Evolutionary conservation across 2,329 filamentous ascomycete genomes (phyloP).

Genomic region (Graphilbum sp.): DNA sequence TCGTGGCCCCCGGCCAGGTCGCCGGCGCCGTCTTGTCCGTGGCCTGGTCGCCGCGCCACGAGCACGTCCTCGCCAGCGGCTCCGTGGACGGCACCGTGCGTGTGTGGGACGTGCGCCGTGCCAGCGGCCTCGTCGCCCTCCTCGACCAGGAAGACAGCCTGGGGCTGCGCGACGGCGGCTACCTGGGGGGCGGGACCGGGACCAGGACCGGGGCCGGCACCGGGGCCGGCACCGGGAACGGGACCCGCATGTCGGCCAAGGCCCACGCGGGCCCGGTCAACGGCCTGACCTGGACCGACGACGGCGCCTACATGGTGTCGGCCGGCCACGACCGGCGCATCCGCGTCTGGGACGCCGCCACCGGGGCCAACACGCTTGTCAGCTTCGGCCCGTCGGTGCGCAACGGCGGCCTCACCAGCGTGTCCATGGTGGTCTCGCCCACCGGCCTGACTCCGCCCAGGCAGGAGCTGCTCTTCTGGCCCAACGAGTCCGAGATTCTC

Average conservation of each 20-base stretch:
- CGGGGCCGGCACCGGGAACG: too few species aligned
- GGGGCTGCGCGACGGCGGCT: slow-evolving; percentile 36
- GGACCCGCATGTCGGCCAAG: slow-evolving; percentile 34
- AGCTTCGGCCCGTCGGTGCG: slow-evolving; percentile 73
- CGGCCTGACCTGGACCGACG: slow-evolving; percentile 68
- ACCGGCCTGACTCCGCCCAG: slow-evolving; percentile 35
- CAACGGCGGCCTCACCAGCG: slow-evolving; percentile 49
- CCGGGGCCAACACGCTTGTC: slow-evolving; percentile 71
- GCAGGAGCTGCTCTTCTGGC: slow-evolving; percentile 59
- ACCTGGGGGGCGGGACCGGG: slow-evolving; percentile 17
- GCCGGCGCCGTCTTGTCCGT: slow-evolving; percentile 50
- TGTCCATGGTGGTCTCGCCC: slow-evolving; percentile 48
- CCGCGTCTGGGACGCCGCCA: slow-evolving; percentile 70
- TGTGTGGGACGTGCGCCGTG: slow-evolving; percentile 75
- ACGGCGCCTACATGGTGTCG: slow-evolving; percentile 60
- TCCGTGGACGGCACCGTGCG: slow-evolving; percentile 72
- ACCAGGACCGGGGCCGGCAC: slow-evolving; percentile 13
- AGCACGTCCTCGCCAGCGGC: slow-evolving; percentile 67
- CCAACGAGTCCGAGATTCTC: slow-evolving; percentile 67
- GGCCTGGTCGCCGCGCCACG: slow-evolving; percentile 67
- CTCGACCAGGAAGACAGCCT: slow-evolving; percentile 73
- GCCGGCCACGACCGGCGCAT: slow-evolving; percentile 72
- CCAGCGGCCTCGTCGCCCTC: slow-evolving; percentile 57
- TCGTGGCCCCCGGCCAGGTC: slow-evolving; percentile 42
- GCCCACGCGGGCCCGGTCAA: slow-evolving; percentile 77